Conservation (phyloP, 2,329 filamentous ascomycete species). For the Exophiala alcalophila region DNA sequence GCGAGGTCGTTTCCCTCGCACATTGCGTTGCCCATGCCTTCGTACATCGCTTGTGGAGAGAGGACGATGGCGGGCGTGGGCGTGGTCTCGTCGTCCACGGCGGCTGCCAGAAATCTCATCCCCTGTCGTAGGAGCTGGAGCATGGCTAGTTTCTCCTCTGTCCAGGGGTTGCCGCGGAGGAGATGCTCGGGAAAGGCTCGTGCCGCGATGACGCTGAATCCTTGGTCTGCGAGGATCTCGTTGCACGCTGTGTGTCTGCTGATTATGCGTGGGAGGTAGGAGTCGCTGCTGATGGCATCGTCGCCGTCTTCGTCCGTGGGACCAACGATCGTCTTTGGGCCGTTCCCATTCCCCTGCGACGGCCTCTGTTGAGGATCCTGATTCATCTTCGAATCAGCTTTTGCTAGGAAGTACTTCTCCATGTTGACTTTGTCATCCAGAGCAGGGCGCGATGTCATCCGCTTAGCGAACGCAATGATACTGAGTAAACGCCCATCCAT, state of each 20-base stretch:
- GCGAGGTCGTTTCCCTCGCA: slow-evolving; percentile 34
- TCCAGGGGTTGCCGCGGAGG: slow-evolving; percentile 35
- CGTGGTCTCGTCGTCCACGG: no score
- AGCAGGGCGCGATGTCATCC: no score
- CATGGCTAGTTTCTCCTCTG: slow-evolving; percentile 32
- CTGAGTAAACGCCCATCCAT: neutral
- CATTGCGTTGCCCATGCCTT: slow-evolving; percentile 43
- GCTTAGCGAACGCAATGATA: neutral
- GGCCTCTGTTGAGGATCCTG: neutral
- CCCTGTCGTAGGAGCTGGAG: slow-evolving; percentile 40
- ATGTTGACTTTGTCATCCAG: slow-evolving; percentile 9
- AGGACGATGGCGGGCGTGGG: no score
- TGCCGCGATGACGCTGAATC: slow-evolving; percentile 30
- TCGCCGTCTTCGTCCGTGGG: neutral
- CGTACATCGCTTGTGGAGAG: slow-evolving; percentile 37
- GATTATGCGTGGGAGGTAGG: neutral
- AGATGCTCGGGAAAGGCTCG: slow-evolving; percentile 36
- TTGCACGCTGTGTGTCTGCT: slow-evolving; percentile 7
- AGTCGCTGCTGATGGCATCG: neutral
- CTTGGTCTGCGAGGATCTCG: slow-evolving; percentile 27
- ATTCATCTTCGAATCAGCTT: neutral
- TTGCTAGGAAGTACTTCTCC: slow-evolving; percentile 16
- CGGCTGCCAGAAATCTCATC: slow-evolving; percentile 29
- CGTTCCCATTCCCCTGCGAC: no score
- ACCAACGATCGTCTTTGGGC: neutral